Conservation (phyloP, 2,329 filamentous ascomycete genomes). For the Colletotrichum orbiculare region DNA sequence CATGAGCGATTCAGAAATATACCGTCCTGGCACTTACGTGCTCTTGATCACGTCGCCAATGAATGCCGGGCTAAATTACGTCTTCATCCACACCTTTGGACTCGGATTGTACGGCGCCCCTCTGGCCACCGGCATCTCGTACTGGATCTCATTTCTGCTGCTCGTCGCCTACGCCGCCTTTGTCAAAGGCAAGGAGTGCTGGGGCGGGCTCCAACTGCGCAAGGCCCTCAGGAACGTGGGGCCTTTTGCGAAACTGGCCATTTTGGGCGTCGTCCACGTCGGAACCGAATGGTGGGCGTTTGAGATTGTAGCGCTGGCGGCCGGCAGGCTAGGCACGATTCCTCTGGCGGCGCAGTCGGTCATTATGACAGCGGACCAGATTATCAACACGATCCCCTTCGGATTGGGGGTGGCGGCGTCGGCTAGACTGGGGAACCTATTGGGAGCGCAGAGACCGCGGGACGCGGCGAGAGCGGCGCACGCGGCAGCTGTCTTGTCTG, state of each 20-base stretch:
- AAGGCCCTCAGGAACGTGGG: conserved; percentile 74
- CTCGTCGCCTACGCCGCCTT: conserved; percentile 80
- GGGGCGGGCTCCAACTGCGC: conserved; percentile 76
- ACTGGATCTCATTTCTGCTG: conserved; percentile 85
- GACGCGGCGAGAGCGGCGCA: conserved; percentile 80
- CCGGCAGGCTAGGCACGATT: conserved; percentile 82
- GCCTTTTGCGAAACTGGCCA: conserved; percentile 78
- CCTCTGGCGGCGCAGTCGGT: conserved; percentile 85
- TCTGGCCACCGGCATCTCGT: conserved; percentile 83
- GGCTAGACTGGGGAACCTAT: conserved; percentile 80
- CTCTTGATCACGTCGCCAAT: conserved; percentile 84
- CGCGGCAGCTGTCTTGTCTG: conserved; percentile 77
- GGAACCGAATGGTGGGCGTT: conserved; percentile 97
- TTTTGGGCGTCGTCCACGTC: conserved; percentile 83
- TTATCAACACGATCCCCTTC: conserved; percentile 88
- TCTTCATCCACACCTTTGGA: conserved; percentile 78
- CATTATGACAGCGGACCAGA: conserved; percentile 90
- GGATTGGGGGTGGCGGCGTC: conserved; percentile 86
- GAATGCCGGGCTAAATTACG: conserved; percentile 82
- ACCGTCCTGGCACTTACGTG: conserved; percentile 84
- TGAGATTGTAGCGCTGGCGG: conserved; percentile 87
- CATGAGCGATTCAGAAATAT: conserved; percentile 61
- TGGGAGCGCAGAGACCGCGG: conserved; percentile 73
- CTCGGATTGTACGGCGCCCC: conserved; percentile 83
- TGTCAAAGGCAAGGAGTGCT: conserved; percentile 78